A percentile compares a stretch with the other conserved stretches of the same genome.
Conservation (phyloP, 495 filamentous ascomycete genomes). For the Niebla homalea region DNA sequence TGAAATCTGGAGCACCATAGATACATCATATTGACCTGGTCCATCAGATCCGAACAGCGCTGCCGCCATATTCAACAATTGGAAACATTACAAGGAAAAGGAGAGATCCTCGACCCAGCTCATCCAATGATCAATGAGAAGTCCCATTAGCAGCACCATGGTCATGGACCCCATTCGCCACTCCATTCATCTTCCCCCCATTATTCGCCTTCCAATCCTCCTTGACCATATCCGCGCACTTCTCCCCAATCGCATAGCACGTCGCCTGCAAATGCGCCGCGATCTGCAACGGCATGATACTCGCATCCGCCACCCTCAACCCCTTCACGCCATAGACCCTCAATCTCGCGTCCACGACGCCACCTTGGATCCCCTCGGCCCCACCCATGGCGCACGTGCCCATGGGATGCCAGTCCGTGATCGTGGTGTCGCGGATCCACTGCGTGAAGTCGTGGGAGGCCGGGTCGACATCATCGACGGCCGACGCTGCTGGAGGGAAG, state of each 20-base stretch:
- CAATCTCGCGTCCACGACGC: constrained; percentile 36
- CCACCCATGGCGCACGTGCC: constrained; percentile 45
- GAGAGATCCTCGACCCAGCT: too few relatives aligned
- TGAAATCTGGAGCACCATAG: too few relatives aligned
- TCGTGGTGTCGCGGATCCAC: constrained; percentile 27
- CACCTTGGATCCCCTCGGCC: constrained; percentile 14
- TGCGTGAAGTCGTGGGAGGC: constrained; percentile 21
- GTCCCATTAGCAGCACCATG: too few relatives aligned
- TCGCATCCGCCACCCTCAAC: constrained; percentile 41
- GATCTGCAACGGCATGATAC: constrained; percentile 38
- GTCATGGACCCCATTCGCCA: background rate
- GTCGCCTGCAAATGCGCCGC: constrained; percentile 40
- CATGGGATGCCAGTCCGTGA: constrained; percentile 35
- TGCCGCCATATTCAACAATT: too few relatives aligned
- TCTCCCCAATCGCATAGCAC: constrained; percentile 38
- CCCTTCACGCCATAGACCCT: constrained; percentile 35
- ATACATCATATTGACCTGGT: too few relatives aligned
- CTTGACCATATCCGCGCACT: constrained; percentile 34
- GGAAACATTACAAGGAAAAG: too few relatives aligned
- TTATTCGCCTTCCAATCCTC: constrained; percentile 17
- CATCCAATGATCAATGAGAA: too few relatives aligned
- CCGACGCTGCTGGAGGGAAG: constrained; percentile 25
- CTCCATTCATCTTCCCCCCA: background rate
- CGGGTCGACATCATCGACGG: background rate
- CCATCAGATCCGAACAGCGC: too few relatives aligned